Conservation (phyloP, 768 basidiomycete genomes). For the Mrakia blollopis region DNA sequence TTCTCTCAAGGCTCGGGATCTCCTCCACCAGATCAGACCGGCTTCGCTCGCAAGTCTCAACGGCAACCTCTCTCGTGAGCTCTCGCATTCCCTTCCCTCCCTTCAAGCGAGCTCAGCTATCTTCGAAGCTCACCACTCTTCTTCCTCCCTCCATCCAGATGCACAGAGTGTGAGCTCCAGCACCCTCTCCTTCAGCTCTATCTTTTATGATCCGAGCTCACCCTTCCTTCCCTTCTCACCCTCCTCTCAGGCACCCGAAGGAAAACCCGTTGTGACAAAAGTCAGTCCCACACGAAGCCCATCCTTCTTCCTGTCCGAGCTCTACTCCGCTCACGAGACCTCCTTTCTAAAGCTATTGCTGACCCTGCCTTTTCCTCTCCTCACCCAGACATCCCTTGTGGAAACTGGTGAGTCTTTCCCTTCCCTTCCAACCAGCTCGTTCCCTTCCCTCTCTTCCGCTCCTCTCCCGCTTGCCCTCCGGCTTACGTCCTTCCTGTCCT, state of each 20-base stretch:
- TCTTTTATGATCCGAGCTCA: no score
- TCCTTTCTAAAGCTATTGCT: neutral
- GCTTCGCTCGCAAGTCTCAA: slow-evolving; percentile 9
- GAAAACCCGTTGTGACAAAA: slow-evolving; percentile 11
- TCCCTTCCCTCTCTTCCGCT: no score
- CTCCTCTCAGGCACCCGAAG: neutral
- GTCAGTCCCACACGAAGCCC: neutral
- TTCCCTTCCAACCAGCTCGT: neutral
- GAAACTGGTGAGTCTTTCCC: slow-evolving; percentile 11
- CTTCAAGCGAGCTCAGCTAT: no score
- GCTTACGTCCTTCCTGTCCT: neutral
- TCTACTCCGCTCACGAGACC: no score
- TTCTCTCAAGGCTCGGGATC: neutral
- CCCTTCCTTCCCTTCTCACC: no score
- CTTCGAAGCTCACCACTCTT: neutral
- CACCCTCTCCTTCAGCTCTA: neutral
- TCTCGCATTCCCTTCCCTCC: neutral
- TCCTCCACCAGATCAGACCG: neutral
- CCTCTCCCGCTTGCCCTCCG: neutral
- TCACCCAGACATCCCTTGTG: slow-evolving; percentile 5
- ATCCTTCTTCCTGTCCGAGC: neutral
- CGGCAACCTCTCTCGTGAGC: slow-evolving; percentile 24
- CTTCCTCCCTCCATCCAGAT: neutral
- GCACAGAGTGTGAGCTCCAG: slow-evolving; percentile 1
- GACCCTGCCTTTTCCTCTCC: neutral